These are phyloP conservation scores for Candida pseudoglaebosa DNA, from an alignment of 805 yeast species.

Conservation along the genomic window DNA sequence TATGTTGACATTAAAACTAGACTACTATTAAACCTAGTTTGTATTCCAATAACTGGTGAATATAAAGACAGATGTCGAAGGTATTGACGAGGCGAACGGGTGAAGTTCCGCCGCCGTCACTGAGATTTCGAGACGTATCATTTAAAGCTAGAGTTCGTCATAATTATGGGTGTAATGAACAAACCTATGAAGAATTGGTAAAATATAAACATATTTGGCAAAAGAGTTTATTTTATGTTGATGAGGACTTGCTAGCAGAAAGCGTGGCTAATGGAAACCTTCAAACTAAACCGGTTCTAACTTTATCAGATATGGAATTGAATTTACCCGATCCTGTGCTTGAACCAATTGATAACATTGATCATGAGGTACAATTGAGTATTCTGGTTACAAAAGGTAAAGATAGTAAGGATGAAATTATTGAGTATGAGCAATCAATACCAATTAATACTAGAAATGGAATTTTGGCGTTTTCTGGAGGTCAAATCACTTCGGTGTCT, in stretches of 20 bases:
- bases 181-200: constrained; percentile 38
- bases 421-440: constrained; percentile 3
- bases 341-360: constrained; percentile 5
- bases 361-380: constrained; percentile 7
- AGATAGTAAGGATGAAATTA: not conserved
- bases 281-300: not conserved
- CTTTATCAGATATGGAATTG: constrained; percentile 5
- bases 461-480: constrained; percentile 46
- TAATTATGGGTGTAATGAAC: constrained; percentile 48
- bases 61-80: constrained; percentile 2
- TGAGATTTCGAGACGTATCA: constrained; percentile 19
- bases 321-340: constrained; percentile 11
- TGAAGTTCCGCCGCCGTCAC: constrained; percentile 1
- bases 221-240: constrained; percentile 40
- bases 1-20: not conserved
- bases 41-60: not conserved
- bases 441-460: constrained; percentile 23
- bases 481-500: constrained; percentile 46
- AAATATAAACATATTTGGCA: constrained; percentile 51
- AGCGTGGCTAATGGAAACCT: constrained; percentile 6
- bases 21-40: no score
- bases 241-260: constrained; percentile 18
- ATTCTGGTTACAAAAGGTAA: not conserved
- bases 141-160: constrained; percentile 30
- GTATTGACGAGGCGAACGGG: constrained; percentile 4